Evolutionary conservation across 1,139 yeast genomes (phyloP).

Genomic region (Debaryomyces coudertii): DNA sequence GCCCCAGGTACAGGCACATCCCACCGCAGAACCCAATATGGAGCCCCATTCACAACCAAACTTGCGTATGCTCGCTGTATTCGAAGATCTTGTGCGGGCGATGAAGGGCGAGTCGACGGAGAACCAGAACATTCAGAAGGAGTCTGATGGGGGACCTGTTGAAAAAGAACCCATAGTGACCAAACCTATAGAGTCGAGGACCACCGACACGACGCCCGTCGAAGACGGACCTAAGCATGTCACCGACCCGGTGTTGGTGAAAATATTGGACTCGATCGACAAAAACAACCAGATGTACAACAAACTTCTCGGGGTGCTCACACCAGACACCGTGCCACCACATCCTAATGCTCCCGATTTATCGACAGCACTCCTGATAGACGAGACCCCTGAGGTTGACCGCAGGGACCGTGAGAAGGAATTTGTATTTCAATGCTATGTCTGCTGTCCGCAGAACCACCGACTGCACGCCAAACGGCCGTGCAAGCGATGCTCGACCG

Average conservation of each 20-base stretch:
- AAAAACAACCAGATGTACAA: conserved; percentile 19
- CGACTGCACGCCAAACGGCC: conserved; percentile 14
- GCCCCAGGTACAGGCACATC: neutral
- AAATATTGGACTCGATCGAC: conserved; percentile 11
- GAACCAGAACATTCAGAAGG: neutral
- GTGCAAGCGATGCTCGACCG: conserved; percentile 21
- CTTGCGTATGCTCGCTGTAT: conserved; percentile 8
- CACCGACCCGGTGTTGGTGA: conserved; percentile 6
- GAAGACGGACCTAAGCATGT: neutral
- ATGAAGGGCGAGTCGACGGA: conserved; percentile 3
- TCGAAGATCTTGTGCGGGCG: conserved; percentile 7
- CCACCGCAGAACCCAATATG: neutral
- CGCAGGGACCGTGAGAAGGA: conserved; percentile 15
- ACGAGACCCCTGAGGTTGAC: neutral
- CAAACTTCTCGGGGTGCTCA: conserved; percentile 14
- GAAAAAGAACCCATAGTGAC: neutral
- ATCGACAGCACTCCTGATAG: neutral
- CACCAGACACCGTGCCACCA: neutral
- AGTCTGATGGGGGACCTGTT: neutral
- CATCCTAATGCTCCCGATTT: neutral
- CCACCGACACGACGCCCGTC: neutral
- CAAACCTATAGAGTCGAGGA: neutral
- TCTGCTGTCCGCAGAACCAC: conserved; percentile 17
- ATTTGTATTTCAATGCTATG: conserved; percentile 22
- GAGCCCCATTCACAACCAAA: neutral